Evolutionary conservation across 2,329 filamentous ascomycete genomes (phyloP), one percentile per base, ranked within the genome.

Genomic region (Dryadomyces quercivorus): DNA sequence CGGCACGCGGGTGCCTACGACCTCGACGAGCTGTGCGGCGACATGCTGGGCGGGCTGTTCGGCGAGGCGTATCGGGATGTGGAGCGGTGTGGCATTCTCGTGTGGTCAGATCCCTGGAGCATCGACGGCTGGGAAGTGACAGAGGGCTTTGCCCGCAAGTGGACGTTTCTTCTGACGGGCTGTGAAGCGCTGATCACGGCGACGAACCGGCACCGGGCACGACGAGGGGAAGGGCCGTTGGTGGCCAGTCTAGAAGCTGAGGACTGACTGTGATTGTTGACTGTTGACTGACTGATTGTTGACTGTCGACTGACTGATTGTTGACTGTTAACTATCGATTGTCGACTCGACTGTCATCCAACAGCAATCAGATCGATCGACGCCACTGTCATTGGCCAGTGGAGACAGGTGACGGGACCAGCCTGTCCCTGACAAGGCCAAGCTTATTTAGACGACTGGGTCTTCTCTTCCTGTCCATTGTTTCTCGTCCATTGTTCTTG

Each of bases 121-220:
- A 54, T 65, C 2, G 56, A 61, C 5, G 69, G 67, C 44, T 74
- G 71, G 72, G 72, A 75, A 59, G 59, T 73, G 4, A 72, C 66
- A 0, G 64, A 68, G 51, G 61, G 63, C 2, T 74, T 74, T 59
- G 59, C 67, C 51, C 58, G 58, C 31, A 65, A 63, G 51, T 75
- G 68, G 67, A 63, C 62, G 5, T 71, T 65, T 53, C 60, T 74
- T 22, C 56, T 75, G 6, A 55, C 61, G 26, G 70, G 68, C 9
- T 75, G 72, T 55, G 58, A 52, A 16, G 59, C 62, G 43, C 65
- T 72, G 50, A 55, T 72, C 36, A 59, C 59, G 21, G 65, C 64
- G 18, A 74, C 70, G 6, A 72, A 75, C 60, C 55, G 60, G 20
- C 74, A 71, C 70, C 61, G 72, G 54, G 57, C 55, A 12, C 20